These are phyloP conservation scores for Zoysia japonica DNA, from an alignment of 176 grass and related monocot genomes.

Conservation along the genomic window DNA sequence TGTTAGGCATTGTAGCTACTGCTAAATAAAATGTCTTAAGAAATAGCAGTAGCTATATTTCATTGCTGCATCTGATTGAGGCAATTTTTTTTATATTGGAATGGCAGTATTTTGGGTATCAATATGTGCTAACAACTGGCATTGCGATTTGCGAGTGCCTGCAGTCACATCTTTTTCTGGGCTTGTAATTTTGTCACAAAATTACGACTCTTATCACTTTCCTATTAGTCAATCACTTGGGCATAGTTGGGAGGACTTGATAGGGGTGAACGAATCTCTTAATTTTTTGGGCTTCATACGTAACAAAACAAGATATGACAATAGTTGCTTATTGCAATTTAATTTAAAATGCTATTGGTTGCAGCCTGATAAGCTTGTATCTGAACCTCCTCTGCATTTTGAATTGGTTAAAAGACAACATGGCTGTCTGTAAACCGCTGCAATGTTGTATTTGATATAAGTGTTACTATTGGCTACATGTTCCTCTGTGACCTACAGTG, in stretches of 20 bases:
- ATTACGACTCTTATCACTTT: background rate
- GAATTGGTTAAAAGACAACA: conserved; percentile 4
- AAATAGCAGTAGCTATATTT: background rate
- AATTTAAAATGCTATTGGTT: conserved; percentile 10
- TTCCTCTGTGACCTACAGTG: conserved; percentile 5
- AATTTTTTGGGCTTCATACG: background rate
- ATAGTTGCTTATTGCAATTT: background rate
- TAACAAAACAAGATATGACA: background rate
- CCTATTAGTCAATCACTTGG: background rate
- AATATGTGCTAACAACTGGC: background rate
- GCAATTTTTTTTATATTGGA: background rate
- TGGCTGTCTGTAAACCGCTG: background rate
- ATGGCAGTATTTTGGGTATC: background rate
- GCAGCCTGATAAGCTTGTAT: background rate
- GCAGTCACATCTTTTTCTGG: conserved; percentile 15
- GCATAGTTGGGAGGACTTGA: background rate
- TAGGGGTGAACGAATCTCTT: background rate
- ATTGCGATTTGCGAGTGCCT: conserved; percentile 4
- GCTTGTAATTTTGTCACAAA: background rate
- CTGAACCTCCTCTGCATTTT: background rate
- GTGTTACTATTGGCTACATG: conserved; percentile 3
- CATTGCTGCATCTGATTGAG: background rate
- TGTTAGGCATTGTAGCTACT: background rate
- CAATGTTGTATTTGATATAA: conserved; percentile 19
- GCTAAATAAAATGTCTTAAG: background rate